Evolutionary conservation across 768 basidiomycete species (phyloP).

Genomic region (Mycena crocata): DNA sequence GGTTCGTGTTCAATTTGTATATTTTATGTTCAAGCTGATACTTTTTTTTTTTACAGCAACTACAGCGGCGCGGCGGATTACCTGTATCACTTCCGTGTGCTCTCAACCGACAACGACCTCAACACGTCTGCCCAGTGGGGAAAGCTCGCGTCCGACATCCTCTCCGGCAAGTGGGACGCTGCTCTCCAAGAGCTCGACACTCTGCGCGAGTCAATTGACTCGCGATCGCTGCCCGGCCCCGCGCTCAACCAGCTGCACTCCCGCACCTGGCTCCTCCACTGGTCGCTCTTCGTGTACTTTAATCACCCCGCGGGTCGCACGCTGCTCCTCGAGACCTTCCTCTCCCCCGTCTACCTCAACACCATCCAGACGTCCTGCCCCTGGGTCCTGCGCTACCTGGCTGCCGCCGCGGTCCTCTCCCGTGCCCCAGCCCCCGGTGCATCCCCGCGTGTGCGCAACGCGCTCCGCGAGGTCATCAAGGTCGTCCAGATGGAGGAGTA

Average conservation of each 20-base stretch:
- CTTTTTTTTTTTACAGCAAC: slow-evolving; percentile 51
- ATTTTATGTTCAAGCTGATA: background rate
- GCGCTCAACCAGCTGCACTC: slow-evolving; percentile 91
- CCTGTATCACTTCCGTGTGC: slow-evolving; percentile 97
- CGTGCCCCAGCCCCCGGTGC: slow-evolving; percentile 55
- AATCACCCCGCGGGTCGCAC: slow-evolving; percentile 94
- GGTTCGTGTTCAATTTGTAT: slow-evolving; percentile 42
- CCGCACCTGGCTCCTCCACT: slow-evolving; percentile 96
- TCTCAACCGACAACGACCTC: slow-evolving; percentile 93
- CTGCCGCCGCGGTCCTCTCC: slow-evolving; percentile 92
- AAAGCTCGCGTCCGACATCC: slow-evolving; percentile 96
- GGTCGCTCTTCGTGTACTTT: slow-evolving; percentile 98
- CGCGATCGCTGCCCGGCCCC: slow-evolving; percentile 77
- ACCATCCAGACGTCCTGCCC: slow-evolving; percentile 97
- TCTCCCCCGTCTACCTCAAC: slow-evolving; percentile 96
- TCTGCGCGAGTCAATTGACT: slow-evolving; percentile 92
- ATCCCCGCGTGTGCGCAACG: slow-evolving; percentile 84
- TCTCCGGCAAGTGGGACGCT: slow-evolving; percentile 94
- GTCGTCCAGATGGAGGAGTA: slow-evolving; percentile 96
- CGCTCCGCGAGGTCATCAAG: slow-evolving; percentile 92
- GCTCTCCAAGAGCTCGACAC: slow-evolving; percentile 96
- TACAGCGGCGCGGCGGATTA: slow-evolving; percentile 98
- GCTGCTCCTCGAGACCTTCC: slow-evolving; percentile 95
- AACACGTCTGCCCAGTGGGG: slow-evolving; percentile 99
- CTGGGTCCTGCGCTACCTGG: slow-evolving; percentile 95